Base-by-base conservation (phyloP, 257 asterid genomes). In the Plantago elongata region DNA sequence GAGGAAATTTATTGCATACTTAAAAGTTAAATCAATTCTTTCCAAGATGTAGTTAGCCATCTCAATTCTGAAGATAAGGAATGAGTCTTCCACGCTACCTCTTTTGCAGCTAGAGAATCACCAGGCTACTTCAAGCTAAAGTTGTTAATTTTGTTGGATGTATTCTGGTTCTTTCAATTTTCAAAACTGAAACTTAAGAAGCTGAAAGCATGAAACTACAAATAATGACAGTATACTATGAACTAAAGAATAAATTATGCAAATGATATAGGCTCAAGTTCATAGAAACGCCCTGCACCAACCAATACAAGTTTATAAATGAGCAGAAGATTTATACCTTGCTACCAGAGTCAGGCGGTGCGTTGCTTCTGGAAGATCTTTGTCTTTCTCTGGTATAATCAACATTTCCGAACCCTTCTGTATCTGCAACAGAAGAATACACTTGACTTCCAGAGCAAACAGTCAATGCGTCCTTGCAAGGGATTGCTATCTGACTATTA, bases 401-500 rank as follows among this genome's bases (percentile, higher is more conserved):
- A 22, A 61, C 71, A 63, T 56, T 65, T 38, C 63, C 74, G 62
- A 62, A 27, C 62, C 60, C 71, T 57, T 70, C 70, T 18, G 60
- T 45, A 66, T 54, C 44, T 68, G 77, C 82, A 47, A 69, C 63
- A 61, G 83, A 60, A 17, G 82, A 68, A 69, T 75, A 77, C 37
- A 75, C 59, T 38, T 67, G 55, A 57, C 16, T 75, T 57, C 74
- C 68, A 38, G 77, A 51, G 72, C 79, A 84, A 73, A 83, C 61
- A 50, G 50, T 40, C 43, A 63, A 42, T 48, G 83, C 79, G 68
- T 87, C 90, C 37, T 57, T 13, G 70, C 97, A 89, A 42, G 89
- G 81, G 57, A 89, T 71, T 77, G 77, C 86, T 51, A 79, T 62
- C 70, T 61, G 79, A 40, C 82, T 70, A 68, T 56, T 67, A 70